Percentiles rank a stretch among this genome's conserved stretches.
These are phyloP conservation scores for maize (Zea mays) DNA, from an alignment of 176 grass and related monocot genomes.

Conservation along the genomic window Zm-B73-REFERENCE-NAM-5.0 NC_050105.1:125549501-125550000, in stretches of 20 bases:
- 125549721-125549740: neutral
- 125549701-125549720: neutral
- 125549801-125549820: constrained; percentile 26
- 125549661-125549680: constrained; percentile 10
- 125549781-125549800: constrained; percentile 35
- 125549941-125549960: neutral
- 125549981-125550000: neutral
- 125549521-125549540: constrained; percentile 19
- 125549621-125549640: constrained; percentile 45
- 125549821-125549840: neutral
- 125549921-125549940: neutral
- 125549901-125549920: neutral
- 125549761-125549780: constrained; percentile 35
- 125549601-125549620: constrained; percentile 50
- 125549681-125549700: constrained; percentile 25
- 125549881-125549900: neutral
- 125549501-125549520: neutral
- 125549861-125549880: constrained; percentile 26
- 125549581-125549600: constrained; percentile 8
- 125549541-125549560: neutral
- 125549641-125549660: constrained; percentile 13
- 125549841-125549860: constrained; percentile 28
- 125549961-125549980: neutral
- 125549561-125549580: constrained; percentile 48
- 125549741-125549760: constrained; percentile 17